Evolutionary conservation across 306 rosid genomes (phyloP).

Genomic region (Cercis canadensis): DNA sequence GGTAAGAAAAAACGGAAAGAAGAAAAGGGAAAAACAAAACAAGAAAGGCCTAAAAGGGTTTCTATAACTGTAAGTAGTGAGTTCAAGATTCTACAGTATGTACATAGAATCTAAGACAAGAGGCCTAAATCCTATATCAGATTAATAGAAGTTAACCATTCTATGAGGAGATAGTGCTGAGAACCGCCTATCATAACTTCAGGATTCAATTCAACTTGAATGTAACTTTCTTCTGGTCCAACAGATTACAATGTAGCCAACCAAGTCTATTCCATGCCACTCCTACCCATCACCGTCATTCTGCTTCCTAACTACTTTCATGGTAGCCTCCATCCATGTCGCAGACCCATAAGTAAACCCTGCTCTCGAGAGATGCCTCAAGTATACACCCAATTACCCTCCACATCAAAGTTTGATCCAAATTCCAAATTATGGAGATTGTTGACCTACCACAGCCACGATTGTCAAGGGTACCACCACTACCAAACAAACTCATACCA

Average conservation of each 20-base stretch:
- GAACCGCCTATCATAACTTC: slow-evolving; percentile 32
- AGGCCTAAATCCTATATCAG: slow-evolving; percentile 34
- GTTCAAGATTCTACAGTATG: slow-evolving; percentile 43
- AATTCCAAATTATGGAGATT: slow-evolving; percentile 42
- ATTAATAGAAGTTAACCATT: slow-evolving; percentile 32
- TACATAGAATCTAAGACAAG: slow-evolving; percentile 34
- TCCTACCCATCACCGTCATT: slow-evolving; percentile 32
- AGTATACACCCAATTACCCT: slow-evolving; percentile 36
- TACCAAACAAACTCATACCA: slow-evolving; percentile 45
- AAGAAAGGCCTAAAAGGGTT: slow-evolving; percentile 30
- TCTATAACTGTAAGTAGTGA: background rate
- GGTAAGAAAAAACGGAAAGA: background rate
- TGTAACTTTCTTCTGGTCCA: slow-evolving; percentile 43
- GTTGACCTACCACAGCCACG: slow-evolving; percentile 46
- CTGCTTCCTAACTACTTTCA: slow-evolving; percentile 37
- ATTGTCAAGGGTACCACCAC: slow-evolving; percentile 41
- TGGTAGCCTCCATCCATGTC: slow-evolving; percentile 36
- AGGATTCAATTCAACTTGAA: slow-evolving; percentile 34
- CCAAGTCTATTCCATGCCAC: slow-evolving; percentile 42
- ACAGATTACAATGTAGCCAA: slow-evolving; percentile 33
- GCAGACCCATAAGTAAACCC: slow-evolving; percentile 27
- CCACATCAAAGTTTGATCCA: slow-evolving; percentile 34
- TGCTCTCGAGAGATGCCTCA: slow-evolving; percentile 25
- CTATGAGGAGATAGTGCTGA: slow-evolving; percentile 27
- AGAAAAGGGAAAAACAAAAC: background rate